phyloP scores from a whole-genome alignment of 208 protist species.

The Trypanosoma avium region DNA sequence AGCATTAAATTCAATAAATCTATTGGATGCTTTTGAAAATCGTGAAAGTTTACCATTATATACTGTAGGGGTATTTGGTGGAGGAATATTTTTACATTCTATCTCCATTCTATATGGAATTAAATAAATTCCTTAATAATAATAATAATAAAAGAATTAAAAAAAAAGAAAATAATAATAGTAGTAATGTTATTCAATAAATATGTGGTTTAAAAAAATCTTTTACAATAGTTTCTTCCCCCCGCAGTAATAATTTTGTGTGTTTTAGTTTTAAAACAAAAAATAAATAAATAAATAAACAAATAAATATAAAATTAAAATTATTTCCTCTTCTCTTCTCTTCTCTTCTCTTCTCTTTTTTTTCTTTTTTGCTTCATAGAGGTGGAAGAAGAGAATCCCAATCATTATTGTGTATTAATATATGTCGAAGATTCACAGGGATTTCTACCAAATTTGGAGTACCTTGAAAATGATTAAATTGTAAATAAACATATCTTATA shows the following conservation, averaged over 20 bases:
- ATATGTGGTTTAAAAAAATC: too few relatives aligned
- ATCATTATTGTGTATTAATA: constrained; percentile 54
- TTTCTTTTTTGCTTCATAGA: constrained; percentile 1
- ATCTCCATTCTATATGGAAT: constrained; percentile 13
- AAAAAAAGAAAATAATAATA: constrained; percentile 1
- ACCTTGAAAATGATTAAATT: constrained; percentile 47
- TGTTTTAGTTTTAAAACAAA: constrained; percentile 6
- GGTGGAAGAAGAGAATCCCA: constrained; percentile 43
- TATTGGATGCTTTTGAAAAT: constrained; percentile 13
- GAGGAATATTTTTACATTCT: constrained; percentile 9
- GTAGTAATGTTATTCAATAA: too few relatives aligned
- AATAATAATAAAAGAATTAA: not conserved
- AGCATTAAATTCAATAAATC: constrained; percentile 12
- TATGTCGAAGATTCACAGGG: constrained; percentile 33
- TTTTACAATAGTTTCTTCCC: too few relatives aligned
- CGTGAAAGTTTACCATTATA: constrained; percentile 1
- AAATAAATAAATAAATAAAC: constrained; percentile 19
- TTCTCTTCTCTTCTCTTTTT: not conserved
- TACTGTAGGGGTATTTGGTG: not conserved
- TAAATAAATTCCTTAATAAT: not conserved
- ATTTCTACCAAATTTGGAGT: constrained; percentile 38
- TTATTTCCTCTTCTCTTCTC: constrained; percentile 4
- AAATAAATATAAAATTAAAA: constrained; percentile 19
- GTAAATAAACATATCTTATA: constrained; percentile 34
- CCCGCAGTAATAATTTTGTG: too few relatives aligned